Evolutionary conservation across 2,329 filamentous ascomycete genomes (phyloP), one percentile per base, ranked within the genome.

Genomic region (Colletotrichum sp.): DNA sequence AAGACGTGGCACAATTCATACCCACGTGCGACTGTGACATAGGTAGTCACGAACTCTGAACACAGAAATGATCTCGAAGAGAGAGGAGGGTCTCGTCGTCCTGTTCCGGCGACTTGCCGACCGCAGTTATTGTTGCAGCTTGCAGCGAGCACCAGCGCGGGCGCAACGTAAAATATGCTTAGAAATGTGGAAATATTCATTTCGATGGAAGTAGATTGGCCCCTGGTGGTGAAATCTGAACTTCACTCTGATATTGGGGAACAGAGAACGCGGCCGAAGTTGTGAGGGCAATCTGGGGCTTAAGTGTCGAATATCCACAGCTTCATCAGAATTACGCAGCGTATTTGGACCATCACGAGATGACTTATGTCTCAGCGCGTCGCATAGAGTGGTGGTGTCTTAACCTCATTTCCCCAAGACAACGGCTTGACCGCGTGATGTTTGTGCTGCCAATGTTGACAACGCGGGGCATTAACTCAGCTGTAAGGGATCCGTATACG

Each of bases 61-160:
- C 76, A 77, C 30, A 72, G n/a, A 26, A 72, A 69, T 15, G 67
- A 55, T 21, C 76, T 70, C 12, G 26, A 57, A 6, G 39, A 64
- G 10, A 75, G 21, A 18, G 68, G 34, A 13, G 72, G 76, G 26
- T 63, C 34, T 3, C 28, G 15, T 16, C 63, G 24, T n/a, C 57
- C 76, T 9, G 59, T 69, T 16, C 72, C 76, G n/a, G 32, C 57
- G 30, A 77, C 75, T 21, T 64, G 57, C 10, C 75, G 75, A 26
- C 70, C 72, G 34, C 71, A 77, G 34, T 77, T 77, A 63, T 77
- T 75, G 71, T 69, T 75, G 67, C 75, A 77, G 30, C 39, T 15
- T 15, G 28, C 65, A 52, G 44, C 18, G 1, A 21, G 44, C 44
- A 52, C n/a, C n/a, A 52, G n/a, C 10, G 12, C 6, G 44, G 44